Conservation (phyloP, 2,329 filamentous ascomycete genomes). For the Cladorrhinum sp. region DNA sequence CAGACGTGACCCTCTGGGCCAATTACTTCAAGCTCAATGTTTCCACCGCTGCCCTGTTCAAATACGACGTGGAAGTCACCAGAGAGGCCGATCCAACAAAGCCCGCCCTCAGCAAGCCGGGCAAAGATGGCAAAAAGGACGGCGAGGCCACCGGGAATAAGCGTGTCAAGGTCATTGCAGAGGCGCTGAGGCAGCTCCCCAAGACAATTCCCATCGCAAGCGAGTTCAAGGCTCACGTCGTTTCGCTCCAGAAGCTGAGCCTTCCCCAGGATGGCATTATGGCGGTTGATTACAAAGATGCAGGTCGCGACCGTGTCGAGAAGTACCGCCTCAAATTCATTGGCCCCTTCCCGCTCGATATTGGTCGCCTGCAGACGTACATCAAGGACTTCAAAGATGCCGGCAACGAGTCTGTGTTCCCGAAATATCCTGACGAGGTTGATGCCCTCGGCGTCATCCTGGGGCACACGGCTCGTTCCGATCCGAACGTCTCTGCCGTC, state of each 20-base stretch:
- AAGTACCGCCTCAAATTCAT: constrained; percentile 42
- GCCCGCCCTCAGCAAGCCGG: constrained; percentile 5
- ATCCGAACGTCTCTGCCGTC: constrained; percentile 38
- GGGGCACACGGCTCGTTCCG: constrained; percentile 42
- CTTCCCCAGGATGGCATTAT: constrained; percentile 37
- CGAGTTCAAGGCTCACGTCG: constrained; percentile 50
- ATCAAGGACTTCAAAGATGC: constrained; percentile 41
- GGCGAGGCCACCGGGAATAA: constrained; percentile 32
- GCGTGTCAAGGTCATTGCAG: constrained; percentile 40
- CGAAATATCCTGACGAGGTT: constrained; percentile 47
- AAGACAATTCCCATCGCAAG: constrained; percentile 39
- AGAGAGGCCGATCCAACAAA: constrained; percentile 14
- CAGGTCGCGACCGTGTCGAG: constrained; percentile 31
- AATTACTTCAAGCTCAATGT: constrained; percentile 52
- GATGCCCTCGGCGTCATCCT: constrained; percentile 53
- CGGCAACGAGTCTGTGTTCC: constrained; percentile 39
- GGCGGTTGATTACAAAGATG: constrained; percentile 35
- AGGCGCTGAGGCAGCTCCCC: constrained; percentile 37
- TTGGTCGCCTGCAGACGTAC: constrained; percentile 45
- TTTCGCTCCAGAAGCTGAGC: constrained; percentile 38
- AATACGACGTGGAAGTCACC: constrained; percentile 44
- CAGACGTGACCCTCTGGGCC: constrained; percentile 45
- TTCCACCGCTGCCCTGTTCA: constrained; percentile 37
- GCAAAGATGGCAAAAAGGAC: background rate
- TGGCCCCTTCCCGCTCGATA: constrained; percentile 36